Base-by-base conservation (phyloP, 306 rosid species). In the Cucurbita ficifolia region DNA sequence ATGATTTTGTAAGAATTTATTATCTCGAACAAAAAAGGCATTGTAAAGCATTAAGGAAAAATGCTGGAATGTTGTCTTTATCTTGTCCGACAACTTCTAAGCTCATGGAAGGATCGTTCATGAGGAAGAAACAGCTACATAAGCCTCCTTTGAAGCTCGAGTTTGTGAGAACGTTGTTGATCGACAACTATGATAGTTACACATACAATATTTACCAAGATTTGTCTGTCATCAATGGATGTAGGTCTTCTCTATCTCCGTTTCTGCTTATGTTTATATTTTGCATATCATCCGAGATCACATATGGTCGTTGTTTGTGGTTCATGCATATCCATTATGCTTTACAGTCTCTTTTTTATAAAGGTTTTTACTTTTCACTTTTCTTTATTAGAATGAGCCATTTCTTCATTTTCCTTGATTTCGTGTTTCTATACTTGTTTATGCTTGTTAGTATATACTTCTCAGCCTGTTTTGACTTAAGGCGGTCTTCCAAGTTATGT, bases 151-250 rank as follows among this genome's bases (percentile, higher is more conserved):
- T 75, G 57, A 91, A 88, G 85, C 76, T 78, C 36, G 88, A 83
- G 63, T 83, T 73, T 70, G 90, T 91, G 78, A 88, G 92, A 83
- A 95, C 99, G 22, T 82, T 94, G 85, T 80, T 94, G 96, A 89
- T 95, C 76, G 99, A 95, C 83, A 95, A 95, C 84, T 91, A 95
- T 77, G 99, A 95, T 67, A 95, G 99, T 74, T 95, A 95, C 85
- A 95, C 99, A 5, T 95, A 95, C 83, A 95, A 95, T 81, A 86
- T 95, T 79, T 95, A 86, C 86, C 99, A 95, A 90, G 96, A 89
- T 77, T 81, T 95, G 63, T 91, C 97, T 73, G 56, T 89, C 75
- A 77, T 95, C 81, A 95, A 95, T 79, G 97, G 99, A 10, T 77
- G 99, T 95, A 84, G 58, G 95, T 62, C 62, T 73, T 80, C 62